These are phyloP conservation scores for Metahyphopichia silvanorum DNA, from an alignment of 805 yeast species.

Conservation along the genomic window DNA sequence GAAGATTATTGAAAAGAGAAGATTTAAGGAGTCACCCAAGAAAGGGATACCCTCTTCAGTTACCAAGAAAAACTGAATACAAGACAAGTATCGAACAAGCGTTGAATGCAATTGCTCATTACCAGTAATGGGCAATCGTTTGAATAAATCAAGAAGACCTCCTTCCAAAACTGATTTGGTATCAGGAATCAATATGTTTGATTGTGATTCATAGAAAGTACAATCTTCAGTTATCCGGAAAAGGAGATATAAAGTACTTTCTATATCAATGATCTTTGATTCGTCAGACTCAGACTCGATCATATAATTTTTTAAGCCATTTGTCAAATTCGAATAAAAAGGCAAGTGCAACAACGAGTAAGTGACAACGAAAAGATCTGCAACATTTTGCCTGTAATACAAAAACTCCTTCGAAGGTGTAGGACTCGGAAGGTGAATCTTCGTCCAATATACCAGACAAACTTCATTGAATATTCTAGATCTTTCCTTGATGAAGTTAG, in stretches of 20 bases:
- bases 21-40: slow-evolving; percentile 52
- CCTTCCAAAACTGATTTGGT: slow-evolving; percentile 20
- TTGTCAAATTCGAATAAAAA: slow-evolving; percentile 44
- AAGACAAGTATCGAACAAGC: slow-evolving; percentile 55
- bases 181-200: slow-evolving; percentile 19
- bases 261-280: slow-evolving; percentile 42
- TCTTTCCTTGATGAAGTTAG: slow-evolving; percentile 25
- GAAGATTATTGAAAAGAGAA: slow-evolving; percentile 44
- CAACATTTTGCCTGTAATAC: slow-evolving; percentile 67
- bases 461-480: slow-evolving; percentile 46
- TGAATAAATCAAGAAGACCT: slow-evolving; percentile 18
- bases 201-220: slow-evolving; percentile 33
- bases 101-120: slow-evolving; percentile 30
- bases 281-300: slow-evolving; percentile 3
- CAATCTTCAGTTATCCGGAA: slow-evolving; percentile 55
- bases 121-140: slow-evolving; percentile 6
- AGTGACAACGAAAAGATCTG: slow-evolving; percentile 71
- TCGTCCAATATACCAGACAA: slow-evolving; percentile 64
- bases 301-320: slow-evolving; percentile 26
- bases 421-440: slow-evolving; percentile 47
- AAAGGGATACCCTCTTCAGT: slow-evolving; percentile 39
- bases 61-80: slow-evolving; percentile 59
- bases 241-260: slow-evolving; percentile 59
- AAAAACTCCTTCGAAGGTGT: slow-evolving; percentile 49
- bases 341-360: slow-evolving; percentile 61